A percentile compares a stretch with the other conserved stretches of the same genome.
Conservation (phyloP, 345 rosid species). For the Melastoma malabathricum region DNA sequence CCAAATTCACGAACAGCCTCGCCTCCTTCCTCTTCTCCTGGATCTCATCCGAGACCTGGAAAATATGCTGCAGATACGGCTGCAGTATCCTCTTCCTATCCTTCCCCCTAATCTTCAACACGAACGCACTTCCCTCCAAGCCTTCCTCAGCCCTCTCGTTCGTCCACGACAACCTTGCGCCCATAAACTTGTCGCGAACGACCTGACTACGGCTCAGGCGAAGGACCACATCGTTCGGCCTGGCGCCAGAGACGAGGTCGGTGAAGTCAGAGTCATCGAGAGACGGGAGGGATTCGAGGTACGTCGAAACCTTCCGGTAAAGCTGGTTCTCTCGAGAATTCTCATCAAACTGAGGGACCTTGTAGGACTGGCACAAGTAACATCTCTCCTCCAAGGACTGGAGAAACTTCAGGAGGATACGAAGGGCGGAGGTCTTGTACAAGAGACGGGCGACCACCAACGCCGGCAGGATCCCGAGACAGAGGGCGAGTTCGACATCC, state of each 20-base stretch:
- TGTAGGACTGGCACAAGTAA: conserved; percentile 37
- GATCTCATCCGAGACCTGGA: conserved; percentile 57
- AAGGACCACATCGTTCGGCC: conserved; percentile 47
- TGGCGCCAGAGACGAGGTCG: conserved; percentile 65
- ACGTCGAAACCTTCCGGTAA: conserved; percentile 29
- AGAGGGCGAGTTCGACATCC: too few relatives aligned
- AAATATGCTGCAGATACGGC: conserved; percentile 83
- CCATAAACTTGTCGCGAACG: conserved; percentile 59
- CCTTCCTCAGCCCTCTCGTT: conserved; percentile 16
- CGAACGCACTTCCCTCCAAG: conserved; percentile 15
- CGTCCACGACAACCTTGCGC: conserved; percentile 66
- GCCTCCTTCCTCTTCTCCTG: conserved; percentile 41
- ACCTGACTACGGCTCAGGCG: conserved; percentile 51
- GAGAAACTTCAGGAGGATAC: too few relatives aligned
- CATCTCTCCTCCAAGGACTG: conserved; percentile 4
- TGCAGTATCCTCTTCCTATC: conserved; percentile 73
- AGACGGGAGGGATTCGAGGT: conserved; percentile 51
- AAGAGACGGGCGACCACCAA: too few relatives aligned
- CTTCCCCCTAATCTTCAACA: conserved; percentile 58
- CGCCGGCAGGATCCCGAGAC: too few relatives aligned
- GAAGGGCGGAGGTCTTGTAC: too few relatives aligned
- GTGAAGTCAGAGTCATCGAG: conserved; percentile 72
- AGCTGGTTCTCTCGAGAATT: conserved; percentile 52
- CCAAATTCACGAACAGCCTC: conserved; percentile 49
- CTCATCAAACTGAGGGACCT: conserved; percentile 60